Evolutionary conservation across 805 yeast genomes (phyloP).

Genomic region (Lachancea quebecensis): DNA sequence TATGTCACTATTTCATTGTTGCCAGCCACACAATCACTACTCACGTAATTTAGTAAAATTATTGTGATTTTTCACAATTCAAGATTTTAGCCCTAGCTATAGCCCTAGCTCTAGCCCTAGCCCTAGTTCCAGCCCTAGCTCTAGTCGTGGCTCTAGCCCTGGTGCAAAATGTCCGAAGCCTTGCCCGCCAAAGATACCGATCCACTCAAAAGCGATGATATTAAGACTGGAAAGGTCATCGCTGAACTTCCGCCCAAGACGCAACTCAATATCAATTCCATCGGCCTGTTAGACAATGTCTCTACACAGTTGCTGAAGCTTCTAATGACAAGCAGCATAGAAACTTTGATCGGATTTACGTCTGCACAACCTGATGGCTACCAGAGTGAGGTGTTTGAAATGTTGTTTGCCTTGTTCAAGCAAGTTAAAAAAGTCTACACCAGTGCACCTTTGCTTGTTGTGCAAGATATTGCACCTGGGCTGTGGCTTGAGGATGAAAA

Average conservation of each 20-base stretch:
- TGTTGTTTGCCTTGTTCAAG: constrained; percentile 68
- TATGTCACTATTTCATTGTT: no score
- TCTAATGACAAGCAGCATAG: constrained; percentile 67
- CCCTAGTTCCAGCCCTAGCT: neutral
- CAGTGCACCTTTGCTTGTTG: constrained; percentile 65
- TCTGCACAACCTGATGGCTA: constrained; percentile 60
- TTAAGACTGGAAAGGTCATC: constrained; percentile 16
- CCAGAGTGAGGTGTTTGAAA: constrained; percentile 54
- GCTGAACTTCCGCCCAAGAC: constrained; percentile 39
- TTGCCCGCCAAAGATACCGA: neutral
- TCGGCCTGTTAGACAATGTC: constrained; percentile 74
- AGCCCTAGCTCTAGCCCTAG: no score
- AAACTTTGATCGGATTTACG: constrained; percentile 64
- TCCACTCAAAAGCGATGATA: neutral
- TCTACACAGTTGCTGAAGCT: constrained; percentile 73
- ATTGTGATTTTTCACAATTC: no score
- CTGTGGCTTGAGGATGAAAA: constrained; percentile 58
- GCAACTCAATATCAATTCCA: constrained; percentile 56
- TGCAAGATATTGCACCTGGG: constrained; percentile 64
- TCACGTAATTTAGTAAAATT: no score
- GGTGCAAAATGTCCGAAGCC: neutral
- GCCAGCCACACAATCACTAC: no score
- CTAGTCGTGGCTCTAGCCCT: neutral
- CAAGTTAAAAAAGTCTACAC: constrained; percentile 65
- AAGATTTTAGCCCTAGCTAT: no score